Evolutionary conservation across 2,329 filamentous ascomycete genomes (phyloP).

Genomic region (Hortaea sp.): DNA sequence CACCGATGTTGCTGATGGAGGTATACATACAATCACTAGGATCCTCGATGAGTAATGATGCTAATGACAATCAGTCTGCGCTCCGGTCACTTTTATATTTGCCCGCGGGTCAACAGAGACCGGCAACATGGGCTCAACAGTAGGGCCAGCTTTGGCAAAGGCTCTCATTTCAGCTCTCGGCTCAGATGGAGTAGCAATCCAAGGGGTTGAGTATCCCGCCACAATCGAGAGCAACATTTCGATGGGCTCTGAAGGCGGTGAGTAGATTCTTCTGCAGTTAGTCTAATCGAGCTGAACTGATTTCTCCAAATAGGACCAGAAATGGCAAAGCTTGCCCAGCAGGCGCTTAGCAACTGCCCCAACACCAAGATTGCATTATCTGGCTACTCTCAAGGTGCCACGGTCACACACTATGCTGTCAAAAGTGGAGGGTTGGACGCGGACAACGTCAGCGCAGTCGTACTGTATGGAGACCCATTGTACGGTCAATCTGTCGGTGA

Average conservation of each 20-base stretch:
- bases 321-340: constrained; percentile 13
- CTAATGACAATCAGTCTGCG: constrained; percentile 23
- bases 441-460: constrained; percentile 11
- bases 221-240: constrained; percentile 11
- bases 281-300: not conserved
- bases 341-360: constrained; percentile 17
- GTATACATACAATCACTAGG: not conserved
- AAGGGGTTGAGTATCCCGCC: constrained; percentile 27
- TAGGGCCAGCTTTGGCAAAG: constrained; percentile 43
- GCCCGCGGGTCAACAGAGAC: constrained; percentile 46
- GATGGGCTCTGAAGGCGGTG: constrained; percentile 10
- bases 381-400: constrained; percentile 20
- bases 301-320: constrained; percentile 8
- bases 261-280: not conserved
- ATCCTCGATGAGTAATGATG: no score
- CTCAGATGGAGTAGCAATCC: constrained; percentile 37
- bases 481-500: constrained; percentile 13
- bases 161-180: constrained; percentile 35
- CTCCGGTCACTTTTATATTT: constrained; percentile 44
- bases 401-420: constrained; percentile 14
- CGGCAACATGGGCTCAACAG: constrained; percentile 42
- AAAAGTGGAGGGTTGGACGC: constrained; percentile 5
- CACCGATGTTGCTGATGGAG: constrained; percentile 9
- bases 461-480: constrained; percentile 24
- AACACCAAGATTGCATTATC: constrained; percentile 19